Conservation (phyloP, 2,329 filamentous ascomycete species). For the Hypoxylon sp. region DNA sequence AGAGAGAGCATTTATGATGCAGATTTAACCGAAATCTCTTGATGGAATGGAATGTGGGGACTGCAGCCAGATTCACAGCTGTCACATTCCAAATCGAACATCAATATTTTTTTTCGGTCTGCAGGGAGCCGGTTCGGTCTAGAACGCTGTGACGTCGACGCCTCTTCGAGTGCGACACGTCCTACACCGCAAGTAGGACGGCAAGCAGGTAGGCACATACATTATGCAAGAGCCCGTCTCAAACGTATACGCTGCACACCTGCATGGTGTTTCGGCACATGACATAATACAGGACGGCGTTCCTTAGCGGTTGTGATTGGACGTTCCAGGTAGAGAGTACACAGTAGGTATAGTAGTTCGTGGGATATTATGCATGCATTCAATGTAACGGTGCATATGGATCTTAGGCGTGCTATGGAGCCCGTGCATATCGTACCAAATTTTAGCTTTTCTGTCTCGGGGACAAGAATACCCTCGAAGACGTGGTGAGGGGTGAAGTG, state of each 20-base stretch:
- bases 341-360: neutral
- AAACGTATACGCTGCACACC: neutral
- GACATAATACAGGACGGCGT: slow-evolving; percentile 9
- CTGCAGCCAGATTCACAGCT: neutral
- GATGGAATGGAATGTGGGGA: neutral
- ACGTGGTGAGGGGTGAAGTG: slow-evolving; percentile 15
- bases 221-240: too few relatives aligned
- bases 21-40: neutral
- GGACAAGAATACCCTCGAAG: neutral
- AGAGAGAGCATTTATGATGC: neutral
- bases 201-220: too few relatives aligned
- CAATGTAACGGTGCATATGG: neutral
- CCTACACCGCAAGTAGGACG: too few relatives aligned
- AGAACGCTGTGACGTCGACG: neutral
- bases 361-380: neutral
- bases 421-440: neutral
- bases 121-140: neutral
- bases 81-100: neutral
- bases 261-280: slow-evolving; percentile 30
- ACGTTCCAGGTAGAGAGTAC: neutral
- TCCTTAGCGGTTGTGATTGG: slow-evolving; percentile 16
- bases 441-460: neutral
- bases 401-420: neutral
- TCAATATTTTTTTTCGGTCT: neutral
- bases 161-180: neutral